These are phyloP conservation scores for Globisporangium viniferum DNA, from an alignment of 352 stramenopile genomes.

Conservation along the genomic window DNA sequence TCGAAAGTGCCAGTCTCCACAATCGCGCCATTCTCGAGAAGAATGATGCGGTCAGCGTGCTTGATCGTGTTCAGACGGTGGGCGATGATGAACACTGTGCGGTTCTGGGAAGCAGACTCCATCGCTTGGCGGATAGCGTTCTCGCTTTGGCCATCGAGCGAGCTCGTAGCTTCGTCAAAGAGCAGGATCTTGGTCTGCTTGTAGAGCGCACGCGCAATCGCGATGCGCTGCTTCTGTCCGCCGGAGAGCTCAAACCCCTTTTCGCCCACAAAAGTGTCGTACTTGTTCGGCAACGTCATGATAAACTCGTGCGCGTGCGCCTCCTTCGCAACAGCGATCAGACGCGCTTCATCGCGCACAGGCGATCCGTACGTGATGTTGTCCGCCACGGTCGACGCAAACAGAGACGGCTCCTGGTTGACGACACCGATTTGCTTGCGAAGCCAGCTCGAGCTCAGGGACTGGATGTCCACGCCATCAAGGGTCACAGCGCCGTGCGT, in stretches of 20 bases:
- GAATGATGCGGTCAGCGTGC: slow-evolving; percentile 76
- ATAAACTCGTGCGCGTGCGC: slow-evolving; percentile 83
- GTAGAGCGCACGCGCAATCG: slow-evolving; percentile 80
- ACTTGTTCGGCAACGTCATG: slow-evolving; percentile 87
- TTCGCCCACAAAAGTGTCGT: slow-evolving; percentile 97
- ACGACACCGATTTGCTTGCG: slow-evolving; percentile 87
- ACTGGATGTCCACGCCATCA: slow-evolving; percentile 68
- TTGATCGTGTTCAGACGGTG: slow-evolving; percentile 86
- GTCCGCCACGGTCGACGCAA: slow-evolving; percentile 73
- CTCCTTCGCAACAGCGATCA: slow-evolving; percentile 62
- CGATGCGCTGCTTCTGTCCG: slow-evolving; percentile 95
- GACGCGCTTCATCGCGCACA: slow-evolving; percentile 46
- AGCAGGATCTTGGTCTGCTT: slow-evolving; percentile 79
- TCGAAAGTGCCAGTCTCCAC: slow-evolving; percentile 73
- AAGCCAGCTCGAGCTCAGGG: slow-evolving; percentile 66
- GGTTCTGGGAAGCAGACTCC: slow-evolving; percentile 57
- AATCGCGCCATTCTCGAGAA: slow-evolving; percentile 81
- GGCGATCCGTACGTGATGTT: slow-evolving; percentile 85
- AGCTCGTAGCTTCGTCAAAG: slow-evolving; percentile 85
- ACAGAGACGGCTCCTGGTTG: slow-evolving; percentile 83
- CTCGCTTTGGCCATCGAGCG: slow-evolving; percentile 77
- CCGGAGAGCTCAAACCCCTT: slow-evolving; percentile 95
- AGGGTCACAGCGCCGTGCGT: slow-evolving; percentile 56
- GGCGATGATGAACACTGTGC: slow-evolving; percentile 82
- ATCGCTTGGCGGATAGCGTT: slow-evolving; percentile 72